Evolutionary conservation across 768 basidiomycete species (phyloP), one percentile per base, ranked within the genome.

Genomic region (Russula dissimulans): DNA sequence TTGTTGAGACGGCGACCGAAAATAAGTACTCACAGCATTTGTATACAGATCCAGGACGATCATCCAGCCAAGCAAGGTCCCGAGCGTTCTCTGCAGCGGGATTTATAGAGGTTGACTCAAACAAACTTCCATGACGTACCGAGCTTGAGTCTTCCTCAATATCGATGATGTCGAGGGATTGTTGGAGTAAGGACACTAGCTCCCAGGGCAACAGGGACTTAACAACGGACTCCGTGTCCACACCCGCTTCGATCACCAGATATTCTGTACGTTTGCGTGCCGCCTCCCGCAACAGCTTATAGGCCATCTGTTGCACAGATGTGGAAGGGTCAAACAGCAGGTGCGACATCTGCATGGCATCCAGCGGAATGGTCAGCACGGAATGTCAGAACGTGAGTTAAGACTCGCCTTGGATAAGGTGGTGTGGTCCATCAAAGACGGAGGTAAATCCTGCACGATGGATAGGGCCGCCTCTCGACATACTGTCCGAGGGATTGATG

Each of bases 11-110:
- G 9, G 10, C 31, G 36, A 18, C 17, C 31, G 14, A 41, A 9
- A 11, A 31, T 26, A 41, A 34, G 18, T 44, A 77, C 90, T 63
- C 70, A 95, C 94, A 9, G 91, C 87, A 70, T 90, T 84, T 29
- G 76, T 75, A 72, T 97, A 97, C 18, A 88, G 75, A 67, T 94
- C 91, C 62, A 97, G 86, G 1, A 86, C 69, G n/a, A 91, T 74
- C 86, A 95, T 89, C 94, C 93, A 97, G 2, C 80, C 81, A 9
- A 97, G 78, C n/a, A 97, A 73, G 63, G 82, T 81, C 4, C 86
- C 84, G 62, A 89, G 83, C 2, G 80, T 68, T 51, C 75, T 77
- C 77, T 71, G 64, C 10, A 58, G 65, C 68, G 29, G 6, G n/a
- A 31, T 32, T 26, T 61, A 52, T 48, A 32, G 34, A 59, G 39